Evolutionary conservation across 306 rosid genomes (phyloP).

Genomic region (Vigna reflexopilosa): DNA sequence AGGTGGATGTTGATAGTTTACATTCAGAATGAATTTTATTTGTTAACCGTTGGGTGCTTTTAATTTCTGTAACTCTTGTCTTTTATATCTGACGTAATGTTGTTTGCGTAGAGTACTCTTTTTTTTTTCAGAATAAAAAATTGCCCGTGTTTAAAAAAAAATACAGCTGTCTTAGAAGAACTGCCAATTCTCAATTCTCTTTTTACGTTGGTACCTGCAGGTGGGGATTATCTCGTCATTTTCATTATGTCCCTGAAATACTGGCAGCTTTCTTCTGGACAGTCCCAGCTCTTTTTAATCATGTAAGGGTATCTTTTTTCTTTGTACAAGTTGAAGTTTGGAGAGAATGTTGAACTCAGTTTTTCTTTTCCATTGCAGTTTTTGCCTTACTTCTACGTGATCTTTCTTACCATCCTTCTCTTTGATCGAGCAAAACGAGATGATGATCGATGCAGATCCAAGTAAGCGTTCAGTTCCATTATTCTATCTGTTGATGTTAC

Average conservation of each 20-base stretch:
- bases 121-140: too few species aligned
- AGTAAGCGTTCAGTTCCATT: slow-evolving; percentile 64
- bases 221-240: slow-evolving; percentile 99
- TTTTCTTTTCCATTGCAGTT: slow-evolving; percentile 60
- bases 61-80: not conserved
- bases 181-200: slow-evolving; percentile 9
- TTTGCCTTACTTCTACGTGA: slow-evolving; percentile 92
- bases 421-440: slow-evolving; percentile 97
- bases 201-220: slow-evolving; percentile 59
- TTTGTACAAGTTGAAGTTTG: slow-evolving; percentile 36
- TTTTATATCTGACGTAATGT: slow-evolving; percentile 14
- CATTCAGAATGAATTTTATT: not conserved
- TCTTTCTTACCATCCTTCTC: slow-evolving; percentile 89
- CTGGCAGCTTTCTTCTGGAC: slow-evolving; percentile 98
- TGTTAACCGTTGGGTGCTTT: slow-evolving; percentile 6
- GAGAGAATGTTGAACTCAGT: slow-evolving; percentile 36
- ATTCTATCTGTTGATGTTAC: slow-evolving; percentile 23
- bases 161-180: not conserved
- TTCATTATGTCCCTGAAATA: slow-evolving; percentile 97
- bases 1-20: not conserved
- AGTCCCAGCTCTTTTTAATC: slow-evolving; percentile 89
- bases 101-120: slow-evolving; percentile 23
- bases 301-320: slow-evolving; percentile 56
- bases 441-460: slow-evolving; percentile 89
- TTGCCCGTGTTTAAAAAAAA: too few species aligned